phyloP scores from a whole-genome alignment of 495 filamentous ascomycete genomes.

The Aspergillus nidulans region DNA sequence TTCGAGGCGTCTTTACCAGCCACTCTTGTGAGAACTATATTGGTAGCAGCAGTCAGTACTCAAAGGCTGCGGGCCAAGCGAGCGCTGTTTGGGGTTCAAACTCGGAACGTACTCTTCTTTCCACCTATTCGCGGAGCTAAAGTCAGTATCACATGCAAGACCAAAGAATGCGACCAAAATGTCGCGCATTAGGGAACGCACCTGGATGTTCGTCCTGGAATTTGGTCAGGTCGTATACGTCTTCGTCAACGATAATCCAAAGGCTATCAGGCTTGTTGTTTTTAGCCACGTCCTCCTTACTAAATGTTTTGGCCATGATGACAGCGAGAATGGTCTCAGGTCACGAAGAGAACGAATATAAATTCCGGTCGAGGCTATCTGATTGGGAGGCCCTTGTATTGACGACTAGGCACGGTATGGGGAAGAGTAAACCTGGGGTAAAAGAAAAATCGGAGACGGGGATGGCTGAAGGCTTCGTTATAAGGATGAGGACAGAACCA shows the following conservation, averaged over 20 bases:
- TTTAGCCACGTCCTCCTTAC: slow-evolving; percentile 76
- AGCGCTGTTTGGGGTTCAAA: neutral
- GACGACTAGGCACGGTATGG: too few relatives aligned
- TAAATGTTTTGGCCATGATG: slow-evolving; percentile 85
- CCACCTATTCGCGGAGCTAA: slow-evolving; percentile 54
- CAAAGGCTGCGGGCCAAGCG: too few relatives aligned
- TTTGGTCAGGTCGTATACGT: slow-evolving; percentile 93
- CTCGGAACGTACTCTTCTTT: slow-evolving; percentile 73
- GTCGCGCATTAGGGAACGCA: slow-evolving; percentile 29
- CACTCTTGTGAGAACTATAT: slow-evolving; percentile 75
- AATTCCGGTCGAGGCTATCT: too few relatives aligned
- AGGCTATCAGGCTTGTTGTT: slow-evolving; percentile 83
- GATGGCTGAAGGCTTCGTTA: slow-evolving; percentile 3
- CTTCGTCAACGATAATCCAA: slow-evolving; percentile 89
- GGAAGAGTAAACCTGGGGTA: slow-evolving; percentile 5
- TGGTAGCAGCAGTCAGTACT: slow-evolving; percentile 18
- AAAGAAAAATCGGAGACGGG: slow-evolving; percentile 6
- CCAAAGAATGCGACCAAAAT: neutral
- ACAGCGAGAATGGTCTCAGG: neutral
- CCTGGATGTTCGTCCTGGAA: slow-evolving; percentile 93
- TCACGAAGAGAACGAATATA: neutral
- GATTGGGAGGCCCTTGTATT: too few relatives aligned
- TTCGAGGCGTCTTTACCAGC: slow-evolving; percentile 95
- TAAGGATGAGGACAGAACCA: neutral
- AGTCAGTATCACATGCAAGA: slow-evolving; percentile 20